Evolutionary conservation across 768 basidiomycete genomes (phyloP).

Genomic region (Hydnum rufescens): DNA sequence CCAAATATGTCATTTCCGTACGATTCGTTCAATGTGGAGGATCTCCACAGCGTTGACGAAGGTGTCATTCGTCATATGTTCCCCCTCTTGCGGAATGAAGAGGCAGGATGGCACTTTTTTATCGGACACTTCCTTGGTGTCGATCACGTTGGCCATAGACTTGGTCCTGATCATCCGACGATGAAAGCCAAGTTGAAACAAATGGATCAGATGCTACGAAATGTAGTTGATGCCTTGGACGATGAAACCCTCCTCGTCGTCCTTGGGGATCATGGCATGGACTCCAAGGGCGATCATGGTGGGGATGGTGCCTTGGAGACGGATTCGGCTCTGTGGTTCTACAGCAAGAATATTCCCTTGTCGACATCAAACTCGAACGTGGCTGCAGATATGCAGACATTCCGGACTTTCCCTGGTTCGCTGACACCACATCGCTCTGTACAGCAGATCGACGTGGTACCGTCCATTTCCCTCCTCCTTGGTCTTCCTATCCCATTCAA

Average conservation of each 20-base stretch:
- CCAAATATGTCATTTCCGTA: constrained; percentile 61
- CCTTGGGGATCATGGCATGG: constrained; percentile 96
- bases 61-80: constrained; percentile 75
- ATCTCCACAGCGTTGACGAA: constrained; percentile 85
- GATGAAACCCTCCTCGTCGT: constrained; percentile 82
- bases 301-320: constrained; percentile 79
- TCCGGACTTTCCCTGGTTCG: constrained; percentile 18
- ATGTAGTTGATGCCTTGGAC: constrained; percentile 55
- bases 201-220: constrained; percentile 61
- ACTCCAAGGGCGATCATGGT: constrained; percentile 82
- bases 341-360: constrained; percentile 52
- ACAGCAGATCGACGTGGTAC: constrained; percentile 87
- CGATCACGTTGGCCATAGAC: constrained; percentile 88
- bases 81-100: constrained; percentile 37
- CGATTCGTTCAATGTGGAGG: constrained; percentile 97
- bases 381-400: background rate
- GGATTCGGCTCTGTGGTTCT: constrained; percentile 76
- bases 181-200: constrained; percentile 76
- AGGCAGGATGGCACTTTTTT: constrained; percentile 56
- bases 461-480: constrained; percentile 70
- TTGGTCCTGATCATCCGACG: constrained; percentile 71
- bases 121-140: constrained; percentile 91
- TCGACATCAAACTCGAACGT: constrained; percentile 13
- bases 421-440: constrained; percentile 32
- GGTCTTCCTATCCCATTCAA: constrained; percentile 92